Conservation (phyloP, 2,329 filamentous ascomycete genomes). For the Phialemoniopsis sp. region DNA sequence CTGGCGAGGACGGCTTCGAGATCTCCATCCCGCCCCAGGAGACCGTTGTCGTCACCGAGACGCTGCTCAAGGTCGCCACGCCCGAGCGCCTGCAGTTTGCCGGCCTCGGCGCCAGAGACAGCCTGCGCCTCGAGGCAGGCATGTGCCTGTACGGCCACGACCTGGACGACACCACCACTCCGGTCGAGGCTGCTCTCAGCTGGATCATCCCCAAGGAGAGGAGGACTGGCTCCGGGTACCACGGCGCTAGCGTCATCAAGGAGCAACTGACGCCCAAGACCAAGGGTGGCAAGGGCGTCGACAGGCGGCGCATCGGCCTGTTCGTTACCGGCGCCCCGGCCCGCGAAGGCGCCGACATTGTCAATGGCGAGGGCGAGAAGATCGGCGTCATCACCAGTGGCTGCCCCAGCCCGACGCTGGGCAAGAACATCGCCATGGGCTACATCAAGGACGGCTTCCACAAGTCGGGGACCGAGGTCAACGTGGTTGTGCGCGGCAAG, state of each 20-base stretch:
- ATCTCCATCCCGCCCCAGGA: conserved; percentile 74
- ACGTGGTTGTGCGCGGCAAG: conserved; percentile 74
- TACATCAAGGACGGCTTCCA: conserved; percentile 80
- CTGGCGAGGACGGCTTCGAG: conserved; percentile 97
- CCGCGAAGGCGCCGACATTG: conserved; percentile 80
- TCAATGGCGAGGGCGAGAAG: conserved; percentile 52
- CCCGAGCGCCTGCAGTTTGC: conserved; percentile 67
- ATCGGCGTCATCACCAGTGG: conserved; percentile 86
- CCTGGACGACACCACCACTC: conserved; percentile 70
- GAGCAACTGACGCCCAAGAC: conserved; percentile 69
- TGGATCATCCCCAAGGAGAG: conserved; percentile 87
- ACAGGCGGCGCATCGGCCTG: conserved; percentile 74
- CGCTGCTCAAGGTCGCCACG: conserved; percentile 63
- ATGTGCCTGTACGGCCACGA: conserved; percentile 99
- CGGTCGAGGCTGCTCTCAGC: conserved; percentile 50
- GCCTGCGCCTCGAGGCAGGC: conserved; percentile 87
- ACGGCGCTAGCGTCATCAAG: conserved; percentile 76
- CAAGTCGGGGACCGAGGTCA: conserved; percentile 78
- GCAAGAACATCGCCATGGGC: conserved; percentile 94
- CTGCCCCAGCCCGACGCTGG: conserved; percentile 79
- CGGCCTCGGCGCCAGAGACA: conserved; percentile 87
- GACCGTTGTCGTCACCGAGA: conserved; percentile 62
- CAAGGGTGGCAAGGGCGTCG: conserved; percentile 67
- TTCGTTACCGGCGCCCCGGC: conserved; percentile 83
- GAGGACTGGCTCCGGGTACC: conserved; percentile 68